A percentile compares a stretch with the other conserved stretches of the same genome.
These are phyloP conservation scores for Cladorrhinum sp. DNA, from an alignment of 2,329 filamentous ascomycete species.

Conservation along the genomic window DNA sequence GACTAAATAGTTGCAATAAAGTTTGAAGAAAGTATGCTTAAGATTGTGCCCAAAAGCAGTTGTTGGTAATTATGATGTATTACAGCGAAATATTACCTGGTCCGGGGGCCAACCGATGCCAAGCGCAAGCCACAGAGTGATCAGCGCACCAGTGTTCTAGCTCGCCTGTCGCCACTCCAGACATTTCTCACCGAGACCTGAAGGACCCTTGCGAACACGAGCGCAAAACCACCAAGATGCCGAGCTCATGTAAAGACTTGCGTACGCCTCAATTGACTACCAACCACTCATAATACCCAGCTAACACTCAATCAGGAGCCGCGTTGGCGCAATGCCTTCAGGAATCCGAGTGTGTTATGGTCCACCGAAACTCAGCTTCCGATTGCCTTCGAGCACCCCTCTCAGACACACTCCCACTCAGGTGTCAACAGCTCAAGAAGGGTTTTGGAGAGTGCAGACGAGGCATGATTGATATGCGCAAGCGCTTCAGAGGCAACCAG, in stretches of 20 bases:
- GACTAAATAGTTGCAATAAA: background rate
- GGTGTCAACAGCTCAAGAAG: slow-evolving; percentile 90
- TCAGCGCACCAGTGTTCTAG: background rate
- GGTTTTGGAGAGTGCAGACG: slow-evolving; percentile 94
- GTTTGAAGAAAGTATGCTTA: background rate
- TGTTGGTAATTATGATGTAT: background rate
- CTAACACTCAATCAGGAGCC: slow-evolving; percentile 58
- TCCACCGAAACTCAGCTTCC: slow-evolving; percentile 78
- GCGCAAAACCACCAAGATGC: slow-evolving; percentile 52
- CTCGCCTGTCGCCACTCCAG: background rate
- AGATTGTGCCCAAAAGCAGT: background rate
- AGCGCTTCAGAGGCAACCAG: slow-evolving; percentile 92
- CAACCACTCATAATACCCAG: background rate
- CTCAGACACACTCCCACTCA: slow-evolving; percentile 74
- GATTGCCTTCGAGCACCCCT: slow-evolving; percentile 87
- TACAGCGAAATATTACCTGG: background rate
- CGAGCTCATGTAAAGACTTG: slow-evolving; percentile 94
- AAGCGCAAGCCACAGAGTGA: background rate
- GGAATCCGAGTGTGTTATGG: slow-evolving; percentile 93
- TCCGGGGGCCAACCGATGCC: background rate
- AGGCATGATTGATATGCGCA: slow-evolving; percentile 97
- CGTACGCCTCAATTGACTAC: slow-evolving; percentile 54
- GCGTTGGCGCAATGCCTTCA: slow-evolving; percentile 94
- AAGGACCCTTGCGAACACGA: background rate
- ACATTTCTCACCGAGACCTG: background rate